Evolutionary conservation across 202 grass and related monocot genomes (phyloP), one percentile per base, ranked within the genome.

Genomic region (Tripidium arundinaceum): DNA sequence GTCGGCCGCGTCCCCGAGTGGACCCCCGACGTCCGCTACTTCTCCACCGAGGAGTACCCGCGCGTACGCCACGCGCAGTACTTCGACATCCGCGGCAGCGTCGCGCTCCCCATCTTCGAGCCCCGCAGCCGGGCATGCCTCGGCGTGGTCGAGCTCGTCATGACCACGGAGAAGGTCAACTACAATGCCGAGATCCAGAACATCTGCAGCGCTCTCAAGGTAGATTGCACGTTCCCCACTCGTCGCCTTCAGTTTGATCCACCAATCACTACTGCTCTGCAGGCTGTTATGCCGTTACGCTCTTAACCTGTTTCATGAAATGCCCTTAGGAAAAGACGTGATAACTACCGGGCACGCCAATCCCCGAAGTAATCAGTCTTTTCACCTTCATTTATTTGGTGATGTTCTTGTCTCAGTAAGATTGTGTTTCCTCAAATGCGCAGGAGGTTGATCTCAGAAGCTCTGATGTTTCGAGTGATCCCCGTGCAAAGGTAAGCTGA

Each of bases 11-110:
- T 96, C 31, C 96, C 97, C 8, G 97, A 99, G 80, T 99, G 97
- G 92, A 93, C 97, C 6, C 97, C 97, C 33, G 97, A 99, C 85
- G 97, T 99, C 11, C 90, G 97, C 18, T 81, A 86, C 82, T 99
- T 99, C 73, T 86, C 86, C 54, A 83, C 77, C 68, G 74, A 85
- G 68, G 97, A 99, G 80, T 99, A 96, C 88, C 97, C 74, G 59
- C 85, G 97, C 50, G 84, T 99, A 54, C 84, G 6, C 21, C 86
- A 93, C 80, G 97, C 97, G 12, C 88, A 87, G 52, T 55, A 28
- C 34, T 90, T 85, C 31, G 92, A 91, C 74, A 86, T 99, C 81
- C 87, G 91, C n/a, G 97, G 97, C 25, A 88, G 88, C 41, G 76
- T 99, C 77, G 92, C 90, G 10, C 87, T 99, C 26, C 97, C 96